phyloP scores from a whole-genome alignment of 139 green algal genomes.

The Dunaliella primolecta region DNA sequence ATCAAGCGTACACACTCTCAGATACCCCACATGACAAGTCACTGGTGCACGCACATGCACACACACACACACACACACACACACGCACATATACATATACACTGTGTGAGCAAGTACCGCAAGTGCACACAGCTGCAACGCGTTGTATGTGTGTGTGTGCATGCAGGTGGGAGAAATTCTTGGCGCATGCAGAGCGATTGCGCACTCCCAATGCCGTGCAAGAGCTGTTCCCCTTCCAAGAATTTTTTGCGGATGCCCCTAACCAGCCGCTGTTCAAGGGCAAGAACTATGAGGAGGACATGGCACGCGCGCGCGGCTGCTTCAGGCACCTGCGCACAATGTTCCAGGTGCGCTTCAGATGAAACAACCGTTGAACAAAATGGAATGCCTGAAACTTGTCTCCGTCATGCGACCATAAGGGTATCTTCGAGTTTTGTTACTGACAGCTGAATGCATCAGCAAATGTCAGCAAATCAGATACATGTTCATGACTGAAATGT shows the following conservation, averaged over 20 bases:
- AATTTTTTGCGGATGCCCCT: slow-evolving; percentile 86
- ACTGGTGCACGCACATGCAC: no score
- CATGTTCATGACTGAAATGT: no score
- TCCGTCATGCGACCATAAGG: no score
- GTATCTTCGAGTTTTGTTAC: no score
- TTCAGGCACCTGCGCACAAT: slow-evolving; percentile 86
- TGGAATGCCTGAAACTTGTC: no score
- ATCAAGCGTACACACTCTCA: no score
- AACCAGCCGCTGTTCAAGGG: slow-evolving; percentile 66
- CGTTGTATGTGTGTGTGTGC: not conserved
- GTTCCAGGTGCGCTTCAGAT: slow-evolving; percentile 67
- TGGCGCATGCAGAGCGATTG: slow-evolving; percentile 23
- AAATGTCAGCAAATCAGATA: no score
- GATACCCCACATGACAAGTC: no score
- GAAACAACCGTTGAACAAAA: no score
- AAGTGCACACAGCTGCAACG: no score
- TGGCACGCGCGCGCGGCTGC: slow-evolving; percentile 72
- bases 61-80: slow-evolving; percentile 4
- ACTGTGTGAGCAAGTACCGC: no score
- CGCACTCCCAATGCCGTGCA: slow-evolving; percentile 43
- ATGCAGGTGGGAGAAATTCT: slow-evolving; percentile 74
- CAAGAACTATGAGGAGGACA: slow-evolving; percentile 52
- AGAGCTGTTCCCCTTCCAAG: slow-evolving; percentile 88
- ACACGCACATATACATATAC: slow-evolving; percentile 5
- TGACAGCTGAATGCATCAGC: no score